These are phyloP conservation scores for Dalbergia oliveri DNA, from an alignment of 306 rosid species.

Conservation along the genomic window DNA sequence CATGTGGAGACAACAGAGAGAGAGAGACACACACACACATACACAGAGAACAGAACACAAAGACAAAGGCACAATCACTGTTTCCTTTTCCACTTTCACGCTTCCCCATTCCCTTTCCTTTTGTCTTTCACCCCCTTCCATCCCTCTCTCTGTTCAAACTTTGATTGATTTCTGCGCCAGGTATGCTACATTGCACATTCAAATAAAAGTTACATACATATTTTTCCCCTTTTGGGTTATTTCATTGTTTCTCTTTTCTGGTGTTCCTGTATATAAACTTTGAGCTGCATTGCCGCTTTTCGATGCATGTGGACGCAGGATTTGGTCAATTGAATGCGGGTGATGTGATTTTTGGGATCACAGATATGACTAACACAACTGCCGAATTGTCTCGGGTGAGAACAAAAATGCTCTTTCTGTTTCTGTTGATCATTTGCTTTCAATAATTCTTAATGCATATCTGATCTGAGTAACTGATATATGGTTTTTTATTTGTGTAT, in stretches of 20 bases:
- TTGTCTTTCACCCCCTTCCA: not conserved
- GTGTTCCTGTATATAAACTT: constrained; percentile 17
- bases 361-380: constrained; percentile 75
- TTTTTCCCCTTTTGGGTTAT: not conserved
- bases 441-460: not conserved
- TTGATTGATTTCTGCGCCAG: constrained; percentile 28
- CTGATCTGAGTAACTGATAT: not conserved
- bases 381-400: constrained; percentile 71
- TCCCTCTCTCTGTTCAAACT: not conserved
- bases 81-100: constrained; percentile 10
- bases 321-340: constrained; percentile 46
- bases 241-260: not conserved
- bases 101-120: constrained; percentile 10
- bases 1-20: constrained; percentile 43
- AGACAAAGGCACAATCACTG: constrained; percentile 18
- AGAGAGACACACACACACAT: not conserved
- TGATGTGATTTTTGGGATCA: constrained; percentile 65
- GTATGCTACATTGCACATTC: constrained; percentile 27
- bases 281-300: constrained; percentile 45
- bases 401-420: not conserved
- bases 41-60: not conserved
- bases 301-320: constrained; percentile 51
- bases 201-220: not conserved
- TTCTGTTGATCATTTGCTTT: not conserved
- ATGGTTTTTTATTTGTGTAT: not conserved